Percentiles rank a stretch among this genome's conserved stretches.
Evolutionary conservation across 2,329 filamentous ascomycete species (phyloP).

Genomic region (Juglanconis sp.): DNA sequence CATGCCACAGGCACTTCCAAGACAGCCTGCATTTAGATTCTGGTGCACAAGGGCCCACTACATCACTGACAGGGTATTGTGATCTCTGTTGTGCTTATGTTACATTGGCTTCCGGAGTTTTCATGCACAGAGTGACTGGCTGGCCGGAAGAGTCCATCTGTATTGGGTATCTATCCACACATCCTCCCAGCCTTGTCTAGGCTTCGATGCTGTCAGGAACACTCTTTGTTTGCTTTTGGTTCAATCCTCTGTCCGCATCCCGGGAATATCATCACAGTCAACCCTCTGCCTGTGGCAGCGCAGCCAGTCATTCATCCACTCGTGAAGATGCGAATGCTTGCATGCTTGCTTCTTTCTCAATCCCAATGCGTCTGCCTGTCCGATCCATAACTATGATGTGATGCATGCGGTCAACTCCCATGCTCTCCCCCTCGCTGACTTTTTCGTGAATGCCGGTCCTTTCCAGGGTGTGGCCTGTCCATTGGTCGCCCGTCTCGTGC

Average conservation of each 20-base stretch:
- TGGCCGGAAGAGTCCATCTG: not conserved
- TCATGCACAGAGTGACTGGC: not conserved
- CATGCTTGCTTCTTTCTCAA: not conserved
- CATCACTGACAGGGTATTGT: no score
- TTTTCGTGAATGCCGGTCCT: not conserved
- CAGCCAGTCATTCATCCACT: no score
- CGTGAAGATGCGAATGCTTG: not conserved
- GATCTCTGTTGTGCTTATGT: no score
- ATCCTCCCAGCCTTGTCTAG: not conserved
- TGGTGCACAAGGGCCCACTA: no score
- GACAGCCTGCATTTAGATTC: no score
- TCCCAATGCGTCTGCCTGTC: not conserved
- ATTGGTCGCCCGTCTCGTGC: not conserved
- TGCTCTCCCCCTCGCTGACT: not conserved
- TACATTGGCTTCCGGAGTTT: no score
- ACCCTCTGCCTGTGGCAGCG: no score
- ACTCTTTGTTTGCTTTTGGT: not conserved
- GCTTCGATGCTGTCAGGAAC: not conserved
- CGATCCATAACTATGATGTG: not conserved
- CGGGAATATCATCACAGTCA: no score
- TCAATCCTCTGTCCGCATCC: not conserved
- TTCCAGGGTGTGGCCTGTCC: not conserved
- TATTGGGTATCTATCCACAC: slow-evolving; percentile 8
- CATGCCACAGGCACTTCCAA: not conserved
- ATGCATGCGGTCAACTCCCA: not conserved